Conservation (phyloP, 208 protist genomes). For the Trypanosoma melophagium region DNA sequence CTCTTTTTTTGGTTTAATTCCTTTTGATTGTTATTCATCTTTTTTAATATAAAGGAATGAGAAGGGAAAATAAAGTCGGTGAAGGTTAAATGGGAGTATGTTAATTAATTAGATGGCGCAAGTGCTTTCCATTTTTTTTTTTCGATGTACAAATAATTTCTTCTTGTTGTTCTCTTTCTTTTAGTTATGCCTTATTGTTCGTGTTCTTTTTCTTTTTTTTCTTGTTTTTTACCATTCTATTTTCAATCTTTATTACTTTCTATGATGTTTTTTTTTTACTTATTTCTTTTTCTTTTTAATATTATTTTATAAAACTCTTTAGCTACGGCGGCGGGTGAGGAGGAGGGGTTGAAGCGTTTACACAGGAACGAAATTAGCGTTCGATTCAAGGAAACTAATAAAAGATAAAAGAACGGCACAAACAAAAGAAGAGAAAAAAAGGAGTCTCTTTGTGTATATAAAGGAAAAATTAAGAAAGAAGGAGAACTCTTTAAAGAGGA, state of each 20-base stretch:
- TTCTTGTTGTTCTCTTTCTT: conserved; percentile 14
- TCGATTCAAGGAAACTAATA: no score
- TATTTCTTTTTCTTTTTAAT: conserved; percentile 11
- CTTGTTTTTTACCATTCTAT: neutral
- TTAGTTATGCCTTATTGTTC: conserved; percentile 17
- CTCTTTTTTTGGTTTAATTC: no score
- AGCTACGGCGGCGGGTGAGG: no score
- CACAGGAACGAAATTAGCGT: no score
- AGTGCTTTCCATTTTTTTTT: conserved; percentile 20
- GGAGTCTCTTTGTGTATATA: conserved; percentile 1
- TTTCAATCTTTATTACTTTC: conserved; percentile 4
- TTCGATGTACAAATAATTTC: conserved; percentile 5
- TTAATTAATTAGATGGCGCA: neutral
- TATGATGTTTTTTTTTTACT: neutral
- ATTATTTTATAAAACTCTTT: no score
- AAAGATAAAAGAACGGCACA: no score
- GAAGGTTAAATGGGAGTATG: neutral
- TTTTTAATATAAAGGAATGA: neutral
- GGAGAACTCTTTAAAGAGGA: conserved; percentile 1
- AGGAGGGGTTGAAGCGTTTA: no score
- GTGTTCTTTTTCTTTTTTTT: conserved; percentile 15
- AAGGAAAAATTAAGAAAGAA: conserved; percentile 14
- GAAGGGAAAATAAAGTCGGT: neutral
- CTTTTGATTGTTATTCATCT: no score
- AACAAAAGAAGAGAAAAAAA: no score